Evolutionary conservation across 2,329 filamentous ascomycete genomes (phyloP), one percentile per base, ranked within the genome.

Genomic region (Colletotrichum tofieldiae): DNA sequence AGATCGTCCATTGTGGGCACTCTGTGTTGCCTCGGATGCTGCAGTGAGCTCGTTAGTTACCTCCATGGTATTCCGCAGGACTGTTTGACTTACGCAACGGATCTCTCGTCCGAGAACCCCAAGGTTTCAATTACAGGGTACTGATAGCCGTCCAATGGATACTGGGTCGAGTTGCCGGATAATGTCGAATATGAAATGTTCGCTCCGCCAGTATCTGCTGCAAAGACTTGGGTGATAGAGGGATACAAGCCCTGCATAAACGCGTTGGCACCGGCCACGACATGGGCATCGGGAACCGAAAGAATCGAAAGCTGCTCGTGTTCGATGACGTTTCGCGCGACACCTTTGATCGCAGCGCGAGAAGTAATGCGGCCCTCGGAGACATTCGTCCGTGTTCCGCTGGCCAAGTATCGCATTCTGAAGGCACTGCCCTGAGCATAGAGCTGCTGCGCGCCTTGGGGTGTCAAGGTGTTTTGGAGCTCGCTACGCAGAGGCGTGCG

Each of bases 191-290:
- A 65, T 16, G 74, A 72, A 11, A 75, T 52, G 29, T 74, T 75
- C 5, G 75, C 73, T 29, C 81, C 80, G 20, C 79, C 80, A 18
- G 84, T 84, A 1, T 84, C 79, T 5, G 80, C 78, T 7, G 81
- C 77, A 41, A 82, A 84, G 0, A 77, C 74, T 12, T 77, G 72
- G 5, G 86, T 85, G 0, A 88, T 87, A 0, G 94, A 93, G 2
- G 95, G 94, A 78, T 97, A 98, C 5, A 98, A 85, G 5, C 93
- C 94, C 79, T 98, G 95, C 76, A 96, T 83, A 81, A 97, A 97
- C 0, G 92, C 94, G 63, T 89, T 84, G 43, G 93, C 94, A 3
- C 93, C 91, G 72, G 88, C 91, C 63, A 91, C 89, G 41, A 95
- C 78, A 77, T 83, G 86, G 35, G 81, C 79, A 62, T 87, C 83